Base-by-base conservation (phyloP, 176 grass and related monocot species). In the Bromus sterilis region DNA sequence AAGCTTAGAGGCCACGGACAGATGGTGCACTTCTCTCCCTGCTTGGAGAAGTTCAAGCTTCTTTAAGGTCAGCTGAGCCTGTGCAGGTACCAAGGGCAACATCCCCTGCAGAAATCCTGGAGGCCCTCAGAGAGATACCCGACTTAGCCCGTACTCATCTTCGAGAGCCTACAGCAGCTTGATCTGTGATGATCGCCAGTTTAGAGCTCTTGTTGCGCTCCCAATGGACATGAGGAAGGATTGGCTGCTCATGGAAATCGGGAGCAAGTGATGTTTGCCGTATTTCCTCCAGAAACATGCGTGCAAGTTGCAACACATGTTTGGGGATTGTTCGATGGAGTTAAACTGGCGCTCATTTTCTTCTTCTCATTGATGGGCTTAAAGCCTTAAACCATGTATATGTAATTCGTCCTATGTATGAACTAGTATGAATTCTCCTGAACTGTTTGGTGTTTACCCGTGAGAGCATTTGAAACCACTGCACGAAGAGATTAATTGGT, bases 161-260 rank as follows among this genome's bases (percentile, higher is more conserved):
- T 4, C 61, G 46, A 56, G 2, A 24, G 73, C 61, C 0, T 84
- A 84, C 15, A 66, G 82, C 29, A 25, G 2, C 9, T 46, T 77
- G 5, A 32, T 55, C 61, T 25, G 20, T 4, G 61, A 77, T 24
- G 73, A 42, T 2, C 29, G 56, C 5, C 40, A 28, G 30, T 83
- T 74, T 58, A 73, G 57, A 25, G 48, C 56, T 5, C 80, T 82
- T 0, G 26, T 82, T 69, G 69, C 15, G 13, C 70, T 83, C 29
- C 80, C 70, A 18, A 3, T 13, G 9, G 57, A 48, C 21, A 51
- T 75, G 69, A 75, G 80, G 80, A 83, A 64, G 30, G 80, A 83
- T 7, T 83, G 57, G 80, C 39, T 82, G 39, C 80, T 71, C 35
- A 44, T 82, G 79, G 79, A 82, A 21, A 41, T 31, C 5, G 51